These are phyloP conservation scores for Cladochytrium replicatum DNA, from an alignment of 192 early-diverging fungal species.

Conservation along the genomic window DNA sequence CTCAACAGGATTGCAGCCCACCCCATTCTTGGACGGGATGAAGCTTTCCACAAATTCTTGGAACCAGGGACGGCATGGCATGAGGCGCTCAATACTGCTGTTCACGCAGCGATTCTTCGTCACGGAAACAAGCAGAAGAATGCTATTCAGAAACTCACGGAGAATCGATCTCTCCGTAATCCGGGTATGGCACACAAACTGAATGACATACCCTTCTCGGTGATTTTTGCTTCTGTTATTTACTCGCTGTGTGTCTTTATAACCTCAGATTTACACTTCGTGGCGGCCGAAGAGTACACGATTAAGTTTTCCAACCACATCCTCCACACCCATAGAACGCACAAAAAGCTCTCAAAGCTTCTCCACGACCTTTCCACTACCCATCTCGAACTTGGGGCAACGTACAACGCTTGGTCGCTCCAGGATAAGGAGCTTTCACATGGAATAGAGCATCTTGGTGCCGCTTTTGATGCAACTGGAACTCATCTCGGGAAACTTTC, in stretches of 20 bases:
- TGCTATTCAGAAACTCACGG: too few relatives aligned
- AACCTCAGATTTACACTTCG: constrained; percentile 79
- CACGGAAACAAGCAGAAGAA: too few relatives aligned
- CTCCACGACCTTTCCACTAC: constrained; percentile 57
- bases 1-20: constrained; percentile 84
- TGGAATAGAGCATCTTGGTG: constrained; percentile 85
- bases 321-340: constrained; percentile 59
- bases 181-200: too few relatives aligned
- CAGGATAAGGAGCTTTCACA: constrained; percentile 65
- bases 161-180: too few relatives aligned
- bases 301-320: constrained; percentile 77
- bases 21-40: constrained; percentile 74
- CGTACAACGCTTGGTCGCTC: constrained; percentile 92
- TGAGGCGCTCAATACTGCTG: too few relatives aligned
- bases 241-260: too few relatives aligned
- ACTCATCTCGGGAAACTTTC: constrained; percentile 64
- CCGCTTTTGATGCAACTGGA: constrained; percentile 79
- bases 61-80: constrained; percentile 45
- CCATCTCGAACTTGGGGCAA: constrained; percentile 81
- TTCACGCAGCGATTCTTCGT: too few relatives aligned
- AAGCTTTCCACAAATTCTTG: constrained; percentile 88
- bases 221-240: too few relatives aligned
- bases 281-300: constrained; percentile 87
- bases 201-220: too few relatives aligned
- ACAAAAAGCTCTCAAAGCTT: constrained; percentile 59